Conservation (phyloP, 1,284 basidiomycete species). For the Irpex lacteus region DNA sequence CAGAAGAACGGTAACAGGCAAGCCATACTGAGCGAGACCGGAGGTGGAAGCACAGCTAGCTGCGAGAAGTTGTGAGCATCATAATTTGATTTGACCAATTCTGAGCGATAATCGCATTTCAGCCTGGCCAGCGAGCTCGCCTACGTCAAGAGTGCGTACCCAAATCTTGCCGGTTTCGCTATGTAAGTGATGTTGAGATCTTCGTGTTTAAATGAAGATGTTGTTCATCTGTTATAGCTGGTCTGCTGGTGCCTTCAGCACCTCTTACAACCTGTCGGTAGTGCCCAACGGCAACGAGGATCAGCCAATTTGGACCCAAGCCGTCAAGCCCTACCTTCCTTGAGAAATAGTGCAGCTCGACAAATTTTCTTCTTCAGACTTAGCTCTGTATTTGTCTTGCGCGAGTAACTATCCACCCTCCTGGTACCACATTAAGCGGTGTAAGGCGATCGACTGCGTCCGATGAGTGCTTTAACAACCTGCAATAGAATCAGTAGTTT, state of each 20-base stretch:
- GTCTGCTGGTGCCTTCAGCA: conserved; percentile 39
- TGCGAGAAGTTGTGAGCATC: conserved; percentile 39
- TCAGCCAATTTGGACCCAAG: conserved; percentile 34
- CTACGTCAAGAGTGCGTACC: conserved; percentile 45
- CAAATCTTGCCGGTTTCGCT: conserved; percentile 46
- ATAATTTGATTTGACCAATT: background rate
- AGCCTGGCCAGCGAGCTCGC: conserved; percentile 43
- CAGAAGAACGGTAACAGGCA: conserved; percentile 48
- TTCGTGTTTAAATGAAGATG: background rate
- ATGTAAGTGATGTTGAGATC: conserved; percentile 19
- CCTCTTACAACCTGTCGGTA: conserved; percentile 34
- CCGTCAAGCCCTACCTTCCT: conserved; percentile 30
- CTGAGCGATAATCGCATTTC: conserved; percentile 1
- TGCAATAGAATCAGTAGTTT: no score
- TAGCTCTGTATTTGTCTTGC: background rate
- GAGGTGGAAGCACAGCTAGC: conserved; percentile 51
- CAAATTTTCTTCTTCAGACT: background rate
- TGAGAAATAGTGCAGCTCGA: background rate
- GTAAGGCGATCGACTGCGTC: no score
- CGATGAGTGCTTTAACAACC: no score
- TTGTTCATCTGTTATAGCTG: conserved; percentile 23
- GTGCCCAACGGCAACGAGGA: conserved; percentile 37
- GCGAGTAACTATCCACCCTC: no score
- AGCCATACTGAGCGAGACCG: conserved; percentile 57
- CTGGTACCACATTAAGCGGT: no score